A percentile compares a stretch with the other conserved stretches of the same genome.
Evolutionary conservation across 2,329 filamentous ascomycete species (phyloP).

Genomic region (Aspergillus ibericus): DNA sequence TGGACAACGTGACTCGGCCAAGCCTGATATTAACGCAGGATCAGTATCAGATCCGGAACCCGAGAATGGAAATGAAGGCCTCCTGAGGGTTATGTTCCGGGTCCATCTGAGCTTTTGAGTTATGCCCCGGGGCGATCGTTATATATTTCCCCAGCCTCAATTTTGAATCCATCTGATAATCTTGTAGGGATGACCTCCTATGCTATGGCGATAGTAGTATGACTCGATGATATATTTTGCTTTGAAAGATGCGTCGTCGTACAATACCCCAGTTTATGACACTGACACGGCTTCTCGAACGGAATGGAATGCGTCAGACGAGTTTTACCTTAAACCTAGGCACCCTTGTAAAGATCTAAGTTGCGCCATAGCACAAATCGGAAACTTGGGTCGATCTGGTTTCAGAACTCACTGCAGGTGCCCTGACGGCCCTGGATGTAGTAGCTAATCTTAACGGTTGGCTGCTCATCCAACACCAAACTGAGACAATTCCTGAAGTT

Average conservation of each 20-base stretch:
- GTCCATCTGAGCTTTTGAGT: background rate
- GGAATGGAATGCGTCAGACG: background rate
- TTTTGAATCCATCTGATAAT: background rate
- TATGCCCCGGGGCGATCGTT: background rate
- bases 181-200: too few relatives aligned
- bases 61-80: background rate
- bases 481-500: background rate
- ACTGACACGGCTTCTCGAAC: background rate
- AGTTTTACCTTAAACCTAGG: background rate
- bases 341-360: background rate
- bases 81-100: background rate
- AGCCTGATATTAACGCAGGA: background rate
- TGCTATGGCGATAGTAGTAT: background rate
- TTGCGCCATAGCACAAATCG: background rate
- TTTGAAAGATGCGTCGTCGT: background rate
- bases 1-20: background rate
- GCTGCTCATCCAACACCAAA: background rate
- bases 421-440: background rate
- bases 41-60: background rate
- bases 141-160: background rate
- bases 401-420: background rate
- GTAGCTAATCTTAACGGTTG: background rate
- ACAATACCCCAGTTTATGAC: background rate
- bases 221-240: background rate
- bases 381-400: background rate